A percentile compares a stretch with the other conserved stretches of the same genome.
Conservation (phyloP, 352 stramenopile species). For the Phytopythium montanum region DNA sequence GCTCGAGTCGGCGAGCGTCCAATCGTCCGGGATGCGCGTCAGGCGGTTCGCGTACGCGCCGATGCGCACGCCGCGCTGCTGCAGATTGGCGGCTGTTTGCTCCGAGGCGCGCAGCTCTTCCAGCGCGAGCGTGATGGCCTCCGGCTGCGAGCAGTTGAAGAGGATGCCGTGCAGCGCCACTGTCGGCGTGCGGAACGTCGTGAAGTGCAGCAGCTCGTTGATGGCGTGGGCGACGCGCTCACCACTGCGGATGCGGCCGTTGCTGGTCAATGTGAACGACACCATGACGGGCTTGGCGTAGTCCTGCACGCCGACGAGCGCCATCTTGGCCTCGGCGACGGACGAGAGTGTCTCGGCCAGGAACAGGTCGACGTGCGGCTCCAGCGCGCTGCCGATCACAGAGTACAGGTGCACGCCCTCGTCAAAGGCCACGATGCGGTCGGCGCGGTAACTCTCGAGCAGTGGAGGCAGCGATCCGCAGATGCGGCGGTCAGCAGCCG, state of each 20-base stretch:
- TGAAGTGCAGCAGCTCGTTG: constrained; percentile 32
- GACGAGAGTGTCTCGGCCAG: constrained; percentile 89
- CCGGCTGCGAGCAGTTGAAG: constrained; percentile 90
- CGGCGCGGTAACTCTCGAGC: constrained; percentile 85
- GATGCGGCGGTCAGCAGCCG: constrained; percentile 16
- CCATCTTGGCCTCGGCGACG: constrained; percentile 81
- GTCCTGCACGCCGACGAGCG: constrained; percentile 57
- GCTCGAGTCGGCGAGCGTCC: constrained; percentile 68
- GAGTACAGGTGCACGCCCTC: constrained; percentile 74
- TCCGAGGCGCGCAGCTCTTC: constrained; percentile 36
- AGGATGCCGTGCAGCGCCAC: constrained; percentile 59
- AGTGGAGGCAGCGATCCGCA: constrained; percentile 86
- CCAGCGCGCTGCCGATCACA: constrained; percentile 57
- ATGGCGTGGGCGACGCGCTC: constrained; percentile 50
- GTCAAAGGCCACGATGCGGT: constrained; percentile 65
- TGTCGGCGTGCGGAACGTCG: constrained; percentile 7
- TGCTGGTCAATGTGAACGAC: constrained; percentile 75
- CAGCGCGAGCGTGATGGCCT: constrained; percentile 80
- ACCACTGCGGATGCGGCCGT: constrained; percentile 72
- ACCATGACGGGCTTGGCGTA: constrained; percentile 53
- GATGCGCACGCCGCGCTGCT: constrained; percentile 25
- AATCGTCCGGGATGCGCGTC: constrained; percentile 70
- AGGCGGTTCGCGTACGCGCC: constrained; percentile 90
- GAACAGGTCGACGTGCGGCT: constrained; percentile 70
- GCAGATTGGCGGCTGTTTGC: constrained; percentile 8